These are phyloP conservation scores for Bacterosira constricta DNA, from an alignment of 108 stramenopile genomes.

Conservation along the genomic window DNA sequence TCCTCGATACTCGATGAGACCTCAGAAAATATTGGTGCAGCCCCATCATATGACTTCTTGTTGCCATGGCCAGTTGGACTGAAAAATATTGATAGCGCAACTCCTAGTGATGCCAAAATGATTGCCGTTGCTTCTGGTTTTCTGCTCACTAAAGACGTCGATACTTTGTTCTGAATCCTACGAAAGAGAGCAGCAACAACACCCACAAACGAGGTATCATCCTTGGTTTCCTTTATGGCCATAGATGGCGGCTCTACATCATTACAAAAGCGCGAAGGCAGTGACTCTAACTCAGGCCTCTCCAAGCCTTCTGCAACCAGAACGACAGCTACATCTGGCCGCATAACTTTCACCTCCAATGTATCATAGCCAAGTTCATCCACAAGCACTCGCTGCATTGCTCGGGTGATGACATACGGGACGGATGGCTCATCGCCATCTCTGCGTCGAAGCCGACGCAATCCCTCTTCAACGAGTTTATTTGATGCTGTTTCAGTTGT, in stretches of 20 bases:
- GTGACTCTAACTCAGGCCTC: slow-evolving; percentile 1
- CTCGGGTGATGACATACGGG: slow-evolving; percentile 24
- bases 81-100: background rate
- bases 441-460: slow-evolving; percentile 14
- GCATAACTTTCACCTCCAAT: slow-evolving; percentile 15
- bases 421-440: slow-evolving; percentile 30
- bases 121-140: background rate
- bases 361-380: slow-evolving; percentile 28
- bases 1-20: background rate
- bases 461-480: slow-evolving; percentile 27
- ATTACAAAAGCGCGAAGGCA: slow-evolving; percentile 9
- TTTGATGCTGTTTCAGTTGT: too few species aligned
- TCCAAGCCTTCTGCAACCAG: slow-evolving; percentile 7
- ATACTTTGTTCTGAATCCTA: background rate
- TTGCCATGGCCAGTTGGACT: background rate
- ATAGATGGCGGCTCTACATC: background rate
- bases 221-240: background rate
- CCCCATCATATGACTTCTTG: background rate
- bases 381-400: slow-evolving; percentile 24
- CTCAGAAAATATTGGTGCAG: background rate
- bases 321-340: slow-evolving; percentile 32
- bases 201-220: background rate
- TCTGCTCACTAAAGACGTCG: background rate
- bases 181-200: background rate
- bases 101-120: slow-evolving; percentile 9